Evolutionary conservation across 2,329 filamentous ascomycete genomes (phyloP), one percentile per base, ranked within the genome.

Genomic region (Ceratocystis destructans): DNA sequence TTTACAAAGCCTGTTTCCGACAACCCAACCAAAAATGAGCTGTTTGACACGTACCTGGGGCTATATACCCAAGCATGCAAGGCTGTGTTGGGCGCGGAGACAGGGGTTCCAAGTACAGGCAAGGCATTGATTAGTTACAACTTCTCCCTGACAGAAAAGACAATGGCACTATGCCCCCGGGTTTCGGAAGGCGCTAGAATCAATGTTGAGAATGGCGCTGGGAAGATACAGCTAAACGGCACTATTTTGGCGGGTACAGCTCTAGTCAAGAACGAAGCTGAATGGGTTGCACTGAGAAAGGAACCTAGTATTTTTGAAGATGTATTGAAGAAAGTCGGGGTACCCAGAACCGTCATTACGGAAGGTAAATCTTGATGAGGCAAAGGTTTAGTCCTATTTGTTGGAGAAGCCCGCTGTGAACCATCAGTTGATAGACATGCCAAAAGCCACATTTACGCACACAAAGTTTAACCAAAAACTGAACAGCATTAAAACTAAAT

Each of bases 161-260:
- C 75, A 0, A 77, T 87, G 72, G 81, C 81, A 0, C 68, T 87
- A 1, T 79, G 80, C 68, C 84, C 84, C 1, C 76, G 84, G 1
- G 69, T 77, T 1, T 76, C 79, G 0, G 83, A 86, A 71, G 83
- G 83, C 0, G 72, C 72, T 0, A 70, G 71, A 20, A 70, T 76
- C 1, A 70, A 70, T 5, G 72, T 76, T 1, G 3, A 3, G 17
- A 55, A 48, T 48, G 59, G 64, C n/a, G 70, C 78, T 1, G 82
- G 82, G 0, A 72, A 70, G 28, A 67, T 85, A 41, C 75, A 80
- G 20, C 73, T 87, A 44, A 87, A 87, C 65, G 84, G 84, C 2
- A 86, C 84, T 0, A 73, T 87, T n/a, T 72, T 87, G 69, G 84
- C 83, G 8, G 84, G 84, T 5, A 87, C 84, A 8, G 81, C 83